These are phyloP conservation scores for Microbotryum silenes-acaulis DNA, from an alignment of 1,284 basidiomycete genomes.

Conservation along the genomic window DNA sequence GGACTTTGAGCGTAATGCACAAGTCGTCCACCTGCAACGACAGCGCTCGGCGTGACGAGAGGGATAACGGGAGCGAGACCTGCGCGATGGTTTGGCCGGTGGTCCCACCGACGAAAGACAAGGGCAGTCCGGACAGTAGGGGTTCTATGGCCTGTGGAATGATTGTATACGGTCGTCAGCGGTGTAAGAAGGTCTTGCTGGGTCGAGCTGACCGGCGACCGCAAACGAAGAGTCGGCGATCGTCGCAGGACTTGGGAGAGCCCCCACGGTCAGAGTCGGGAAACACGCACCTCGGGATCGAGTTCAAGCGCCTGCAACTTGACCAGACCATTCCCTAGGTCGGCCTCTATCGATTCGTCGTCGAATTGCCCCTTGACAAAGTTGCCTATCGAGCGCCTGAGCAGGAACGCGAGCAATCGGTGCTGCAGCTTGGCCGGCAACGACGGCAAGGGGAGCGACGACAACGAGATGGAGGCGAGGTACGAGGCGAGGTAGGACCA, in stretches of 20 bases:
- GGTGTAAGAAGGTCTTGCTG: conserved; percentile 1
- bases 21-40: conserved; percentile 42
- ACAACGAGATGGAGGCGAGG: conserved; percentile 7
- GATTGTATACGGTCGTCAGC: not conserved
- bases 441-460: conserved; percentile 41
- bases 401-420: conserved; percentile 78
- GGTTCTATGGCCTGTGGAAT: conserved; percentile 64
- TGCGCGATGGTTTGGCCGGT: conserved; percentile 61
- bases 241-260: too few species aligned
- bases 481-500: not conserved
- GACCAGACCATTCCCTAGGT: conserved; percentile 78
- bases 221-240: not conserved
- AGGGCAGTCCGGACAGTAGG: conserved; percentile 59
- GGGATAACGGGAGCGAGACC: conserved; percentile 42
- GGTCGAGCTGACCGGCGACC: not conserved
- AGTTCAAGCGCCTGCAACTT: conserved; percentile 77
- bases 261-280: not conserved
- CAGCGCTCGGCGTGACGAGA: conserved; percentile 39
- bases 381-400: conserved; percentile 74
- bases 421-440: conserved; percentile 77
- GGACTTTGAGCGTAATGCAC: conserved; percentile 60
- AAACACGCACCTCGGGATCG: conserved; percentile 58
- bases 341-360: conserved; percentile 77
- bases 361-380: conserved; percentile 83
- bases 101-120: conserved; percentile 61